These are phyloP conservation scores for Onygenales sp. DNA, from an alignment of 2,329 filamentous ascomycete species.

Conservation along the genomic window DNA sequence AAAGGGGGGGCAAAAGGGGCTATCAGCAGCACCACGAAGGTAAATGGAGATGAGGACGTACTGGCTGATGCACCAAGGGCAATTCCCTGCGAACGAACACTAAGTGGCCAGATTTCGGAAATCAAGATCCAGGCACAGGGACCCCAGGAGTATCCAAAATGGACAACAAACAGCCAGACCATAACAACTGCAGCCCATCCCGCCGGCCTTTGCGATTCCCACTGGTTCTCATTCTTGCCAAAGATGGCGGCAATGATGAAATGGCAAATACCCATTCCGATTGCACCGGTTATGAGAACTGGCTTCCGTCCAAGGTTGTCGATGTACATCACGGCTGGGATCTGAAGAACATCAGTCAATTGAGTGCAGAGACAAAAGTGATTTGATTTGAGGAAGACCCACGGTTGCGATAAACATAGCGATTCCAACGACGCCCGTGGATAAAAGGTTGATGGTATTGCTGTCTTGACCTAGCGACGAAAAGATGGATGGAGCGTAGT, in stretches of 20 bases:
- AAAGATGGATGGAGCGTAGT: conserved; percentile 28
- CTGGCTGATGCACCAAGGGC: conserved; percentile 55
- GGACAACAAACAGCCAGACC: conserved; percentile 59
- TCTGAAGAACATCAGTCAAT: conserved; percentile 6
- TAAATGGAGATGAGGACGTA: conserved; percentile 6
- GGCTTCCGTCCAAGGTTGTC: conserved; percentile 24
- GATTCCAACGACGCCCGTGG: conserved; percentile 23
- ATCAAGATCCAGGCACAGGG: conserved; percentile 67
- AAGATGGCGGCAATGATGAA: conserved; percentile 60
- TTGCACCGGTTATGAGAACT: conserved; percentile 37
- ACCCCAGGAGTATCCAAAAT: conserved; percentile 66
- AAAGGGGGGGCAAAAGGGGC: no score
- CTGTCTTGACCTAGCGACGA: conserved; percentile 15
- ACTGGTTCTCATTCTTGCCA: conserved; percentile 51
- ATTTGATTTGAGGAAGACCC: background rate
- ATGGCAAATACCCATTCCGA: conserved; percentile 60
- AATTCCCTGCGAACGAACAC: conserved; percentile 60
- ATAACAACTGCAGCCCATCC: conserved; percentile 55
- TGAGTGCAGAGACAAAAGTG: background rate
- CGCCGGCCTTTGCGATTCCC: conserved; percentile 46
- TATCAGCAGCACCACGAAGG: no score
- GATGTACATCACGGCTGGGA: conserved; percentile 25
- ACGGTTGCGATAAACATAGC: conserved; percentile 17
- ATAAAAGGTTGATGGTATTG: conserved; percentile 19
- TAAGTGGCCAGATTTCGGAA: conserved; percentile 65